Conservation (phyloP, 2,329 filamentous ascomycete species). For the Lachnellula arida region DNA sequence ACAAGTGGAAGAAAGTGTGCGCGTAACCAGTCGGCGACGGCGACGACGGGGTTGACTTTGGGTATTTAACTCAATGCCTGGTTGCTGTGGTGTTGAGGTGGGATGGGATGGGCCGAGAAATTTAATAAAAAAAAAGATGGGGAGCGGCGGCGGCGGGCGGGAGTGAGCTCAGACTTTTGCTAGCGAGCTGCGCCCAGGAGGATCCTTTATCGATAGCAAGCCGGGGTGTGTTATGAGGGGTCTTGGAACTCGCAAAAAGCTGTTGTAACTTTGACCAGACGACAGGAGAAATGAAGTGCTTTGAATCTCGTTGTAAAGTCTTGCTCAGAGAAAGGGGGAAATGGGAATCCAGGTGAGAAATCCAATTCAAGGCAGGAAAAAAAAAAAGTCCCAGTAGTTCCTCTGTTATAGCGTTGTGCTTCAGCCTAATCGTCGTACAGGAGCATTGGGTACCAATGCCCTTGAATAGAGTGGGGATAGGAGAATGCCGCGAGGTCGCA, state of each 20-base stretch:
- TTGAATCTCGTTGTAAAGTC: not conserved
- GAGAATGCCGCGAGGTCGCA: conserved; percentile 16
- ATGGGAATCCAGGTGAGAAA: not conserved
- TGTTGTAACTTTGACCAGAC: not conserved
- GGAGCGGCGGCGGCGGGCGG: not conserved
- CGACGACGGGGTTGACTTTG: conserved; percentile 4
- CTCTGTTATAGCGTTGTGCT: conserved; percentile 22
- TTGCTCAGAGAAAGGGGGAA: not conserved
- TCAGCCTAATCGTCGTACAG: conserved; percentile 27
- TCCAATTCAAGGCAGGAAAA: not conserved
- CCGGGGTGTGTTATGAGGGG: not conserved
- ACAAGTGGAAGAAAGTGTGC: not conserved
- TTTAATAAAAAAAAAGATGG: not conserved
- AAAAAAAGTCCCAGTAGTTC: conserved; percentile 3
- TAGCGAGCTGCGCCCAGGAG: not conserved
- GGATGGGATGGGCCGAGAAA: not conserved
- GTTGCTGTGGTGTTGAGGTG: conserved; percentile 3
- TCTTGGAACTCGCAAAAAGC: not conserved
- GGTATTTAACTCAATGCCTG: not conserved
- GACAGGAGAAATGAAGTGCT: no score
- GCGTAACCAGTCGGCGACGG: conserved; percentile 15
- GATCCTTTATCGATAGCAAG: not conserved
- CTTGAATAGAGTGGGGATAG: conserved; percentile 20
- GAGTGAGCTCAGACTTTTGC: conserved; percentile 5
- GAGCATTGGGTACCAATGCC: conserved; percentile 27